These are phyloP conservation scores for Ascochyta clinopodiicola DNA, from an alignment of 2,329 filamentous ascomycete species.

Conservation along the genomic window DNA sequence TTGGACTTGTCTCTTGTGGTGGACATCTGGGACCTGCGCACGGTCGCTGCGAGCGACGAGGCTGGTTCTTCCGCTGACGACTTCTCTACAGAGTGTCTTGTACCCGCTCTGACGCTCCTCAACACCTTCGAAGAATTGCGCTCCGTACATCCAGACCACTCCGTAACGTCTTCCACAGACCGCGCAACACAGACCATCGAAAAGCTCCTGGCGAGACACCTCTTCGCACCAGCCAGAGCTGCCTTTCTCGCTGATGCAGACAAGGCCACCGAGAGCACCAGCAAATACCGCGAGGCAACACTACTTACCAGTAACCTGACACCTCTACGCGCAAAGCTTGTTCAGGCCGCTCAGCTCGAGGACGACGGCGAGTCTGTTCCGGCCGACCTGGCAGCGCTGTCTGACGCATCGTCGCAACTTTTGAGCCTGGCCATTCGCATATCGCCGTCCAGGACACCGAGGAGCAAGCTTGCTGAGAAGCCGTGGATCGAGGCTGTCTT, in stretches of 20 bases:
- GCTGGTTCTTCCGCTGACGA: constrained; percentile 40
- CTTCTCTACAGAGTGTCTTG: constrained; percentile 49
- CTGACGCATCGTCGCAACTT: constrained; percentile 40
- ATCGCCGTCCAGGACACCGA: constrained; percentile 49
- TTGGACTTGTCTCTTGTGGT: constrained; percentile 34
- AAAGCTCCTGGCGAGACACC: constrained; percentile 50
- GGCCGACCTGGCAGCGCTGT: constrained; percentile 28
- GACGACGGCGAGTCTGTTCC: constrained; percentile 35
- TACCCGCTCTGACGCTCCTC: constrained; percentile 38
- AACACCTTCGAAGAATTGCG: constrained; percentile 23
- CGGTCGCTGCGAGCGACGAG: constrained; percentile 33
- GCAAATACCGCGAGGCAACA: constrained; percentile 20
- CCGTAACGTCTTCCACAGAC: constrained; percentile 2
- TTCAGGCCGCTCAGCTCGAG: constrained; percentile 42
- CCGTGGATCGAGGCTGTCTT: constrained; percentile 55
- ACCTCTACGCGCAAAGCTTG: constrained; percentile 39
- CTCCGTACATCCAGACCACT: neutral
- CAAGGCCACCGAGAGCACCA: constrained; percentile 1
- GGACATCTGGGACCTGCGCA: constrained; percentile 46
- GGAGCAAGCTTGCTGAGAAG: constrained; percentile 48
- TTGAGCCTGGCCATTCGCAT: constrained; percentile 52
- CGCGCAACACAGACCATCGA: constrained; percentile 37
- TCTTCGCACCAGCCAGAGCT: constrained; percentile 50
- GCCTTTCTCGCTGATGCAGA: constrained; percentile 43
- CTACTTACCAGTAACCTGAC: constrained; percentile 29